Evolutionary conservation across 164 flowering plant species (phyloP), one percentile per base, ranked within the genome.

Genomic region (Umbellularia californica): DNA sequence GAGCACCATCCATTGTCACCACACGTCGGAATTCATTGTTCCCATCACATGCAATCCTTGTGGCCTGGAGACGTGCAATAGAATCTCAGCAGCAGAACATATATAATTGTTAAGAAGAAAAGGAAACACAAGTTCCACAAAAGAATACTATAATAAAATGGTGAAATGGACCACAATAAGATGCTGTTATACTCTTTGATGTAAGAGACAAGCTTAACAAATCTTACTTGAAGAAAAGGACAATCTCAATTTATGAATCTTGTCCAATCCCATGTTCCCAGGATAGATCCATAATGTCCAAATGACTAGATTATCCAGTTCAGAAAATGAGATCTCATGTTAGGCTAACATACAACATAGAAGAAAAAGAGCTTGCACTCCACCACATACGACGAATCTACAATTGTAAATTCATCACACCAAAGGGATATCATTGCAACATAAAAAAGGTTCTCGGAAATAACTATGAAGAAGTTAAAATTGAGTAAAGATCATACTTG

Each of bases 1-100:
- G 88, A 23, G 94, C 90, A 77, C 99, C 99, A 74, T 96, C 95
- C 78, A 96, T 81, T 70, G 99, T 91, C 55, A 96, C 99, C 17
- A 94, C 97, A 64, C 97, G 93, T 51, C 92, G 72, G 73, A 90
- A 92, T 24, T 92, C 98, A 70, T 63, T 85, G 79, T 82, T 86
- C 70, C 84, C 85, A 50, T 93, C 89, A 79, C 92, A 94, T 76
- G 99, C 97, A 81, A 96, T 94, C 24, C 97, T 88, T 47, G 95
- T 86, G 76, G 97, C 99, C 99, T 95, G 75, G 74, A 30, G 10
- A 33, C 6, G 76, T 63, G 62, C 65, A 71, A 52, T 47, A 23
- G 71, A 67, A 55, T 15, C 60, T 64, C 30, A 20, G 67, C 67
- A 22, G 11, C 25, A 64, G 67, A 24, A 24, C 27, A 22, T 41